Conservation (phyloP, 352 stramenopile genomes). For the Phytophthora fragariae region DNA sequence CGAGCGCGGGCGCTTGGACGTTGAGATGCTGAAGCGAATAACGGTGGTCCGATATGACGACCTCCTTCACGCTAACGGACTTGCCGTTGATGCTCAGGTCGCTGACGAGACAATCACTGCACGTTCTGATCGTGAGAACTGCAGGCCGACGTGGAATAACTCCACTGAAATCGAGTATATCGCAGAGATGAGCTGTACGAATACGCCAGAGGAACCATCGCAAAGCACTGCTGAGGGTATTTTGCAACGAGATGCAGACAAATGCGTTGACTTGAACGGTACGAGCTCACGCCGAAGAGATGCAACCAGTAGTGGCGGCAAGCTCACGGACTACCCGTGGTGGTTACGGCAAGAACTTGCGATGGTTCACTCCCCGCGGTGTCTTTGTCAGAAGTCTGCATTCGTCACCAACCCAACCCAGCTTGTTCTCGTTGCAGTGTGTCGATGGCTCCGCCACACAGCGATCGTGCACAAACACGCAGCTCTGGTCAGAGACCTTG, state of each 20-base stretch:
- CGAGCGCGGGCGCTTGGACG: conserved; percentile 27
- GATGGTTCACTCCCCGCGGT: conserved; percentile 38
- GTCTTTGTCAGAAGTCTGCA: conserved; percentile 31
- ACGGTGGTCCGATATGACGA: conserved; percentile 31
- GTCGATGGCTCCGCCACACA: conserved; percentile 41
- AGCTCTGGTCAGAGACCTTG: background rate
- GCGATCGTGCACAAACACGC: conserved; percentile 13
- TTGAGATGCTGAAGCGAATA: conserved; percentile 24
- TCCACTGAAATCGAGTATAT: conserved; percentile 10
- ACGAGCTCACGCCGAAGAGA: background rate
- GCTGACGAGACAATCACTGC: background rate
- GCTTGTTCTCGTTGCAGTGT: conserved; percentile 36
- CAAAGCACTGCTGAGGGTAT: background rate
- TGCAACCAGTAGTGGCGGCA: background rate
- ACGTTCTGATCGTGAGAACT: background rate
- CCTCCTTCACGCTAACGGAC: conserved; percentile 28
- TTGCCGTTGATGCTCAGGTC: conserved; percentile 6
- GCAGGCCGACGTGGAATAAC: background rate
- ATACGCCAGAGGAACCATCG: conserved; percentile 1
- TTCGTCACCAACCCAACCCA: conserved; percentile 21
- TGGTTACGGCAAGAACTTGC: conserved; percentile 43
- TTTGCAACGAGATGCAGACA: conserved; percentile 3
- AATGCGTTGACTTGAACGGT: conserved; percentile 15
- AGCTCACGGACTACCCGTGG: conserved; percentile 32
- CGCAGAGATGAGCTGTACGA: background rate